These are phyloP conservation scores for Cladosporium oxysporum DNA, from an alignment of 2,329 filamentous ascomycete species.

Conservation along the genomic window DNA sequence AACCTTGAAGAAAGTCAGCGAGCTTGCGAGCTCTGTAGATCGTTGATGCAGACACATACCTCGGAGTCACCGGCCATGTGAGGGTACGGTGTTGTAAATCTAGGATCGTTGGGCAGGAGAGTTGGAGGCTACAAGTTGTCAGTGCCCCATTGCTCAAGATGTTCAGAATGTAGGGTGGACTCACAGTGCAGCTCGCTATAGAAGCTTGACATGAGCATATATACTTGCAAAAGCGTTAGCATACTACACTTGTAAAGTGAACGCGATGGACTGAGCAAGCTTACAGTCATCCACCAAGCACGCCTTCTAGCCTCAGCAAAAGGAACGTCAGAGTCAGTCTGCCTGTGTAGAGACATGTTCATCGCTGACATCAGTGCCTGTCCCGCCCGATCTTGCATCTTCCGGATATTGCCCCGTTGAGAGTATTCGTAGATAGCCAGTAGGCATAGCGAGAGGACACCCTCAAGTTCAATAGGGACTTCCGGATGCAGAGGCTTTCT, in stretches of 20 bases:
- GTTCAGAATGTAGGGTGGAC: constrained; percentile 24
- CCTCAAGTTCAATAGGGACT: constrained; percentile 51
- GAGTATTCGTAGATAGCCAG: constrained; percentile 57
- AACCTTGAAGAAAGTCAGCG: constrained; percentile 27
- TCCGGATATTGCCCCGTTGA: constrained; percentile 55
- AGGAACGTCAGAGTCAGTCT: constrained; percentile 41
- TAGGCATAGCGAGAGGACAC: constrained; percentile 51
- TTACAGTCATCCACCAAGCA: constrained; percentile 57
- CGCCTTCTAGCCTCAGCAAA: constrained; percentile 51
- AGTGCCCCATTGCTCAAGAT: not conserved
- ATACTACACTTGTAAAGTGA: no score
- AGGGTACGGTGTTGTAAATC: constrained; percentile 45
- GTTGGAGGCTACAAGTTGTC: constrained; percentile 41
- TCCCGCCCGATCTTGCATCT: constrained; percentile 53
- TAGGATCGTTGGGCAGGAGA: constrained; percentile 47
- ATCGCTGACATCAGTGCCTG: constrained; percentile 52
- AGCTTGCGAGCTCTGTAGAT: not conserved
- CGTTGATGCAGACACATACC: not conserved
- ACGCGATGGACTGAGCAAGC: constrained; percentile 19
- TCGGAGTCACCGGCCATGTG: not conserved
- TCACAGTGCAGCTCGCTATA: constrained; percentile 53
- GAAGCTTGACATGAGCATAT: constrained; percentile 53
- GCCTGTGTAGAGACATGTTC: constrained; percentile 46
- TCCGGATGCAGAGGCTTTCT: constrained; percentile 48
- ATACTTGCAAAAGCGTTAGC: constrained; percentile 39